Evolutionary conservation across 2,329 filamentous ascomycete genomes (phyloP).

Genomic region (Apiospora saccharicola): DNA sequence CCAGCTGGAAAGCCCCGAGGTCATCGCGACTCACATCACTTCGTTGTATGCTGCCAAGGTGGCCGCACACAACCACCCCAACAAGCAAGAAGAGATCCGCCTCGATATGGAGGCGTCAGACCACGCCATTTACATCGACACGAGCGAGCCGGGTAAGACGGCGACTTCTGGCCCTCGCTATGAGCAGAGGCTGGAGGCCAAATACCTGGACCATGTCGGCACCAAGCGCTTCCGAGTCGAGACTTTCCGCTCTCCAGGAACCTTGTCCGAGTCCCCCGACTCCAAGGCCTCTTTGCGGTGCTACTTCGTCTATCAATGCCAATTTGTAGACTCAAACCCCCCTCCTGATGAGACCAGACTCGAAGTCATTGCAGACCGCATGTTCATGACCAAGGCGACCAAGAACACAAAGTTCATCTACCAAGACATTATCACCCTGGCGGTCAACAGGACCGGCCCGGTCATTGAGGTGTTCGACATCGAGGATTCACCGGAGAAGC

Average conservation of each 20-base stretch:
- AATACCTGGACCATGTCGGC: conserved; percentile 87
- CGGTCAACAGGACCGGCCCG: conserved; percentile 84
- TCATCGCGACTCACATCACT: conserved; percentile 92
- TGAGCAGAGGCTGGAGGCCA: conserved; percentile 91
- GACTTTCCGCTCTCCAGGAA: conserved; percentile 91
- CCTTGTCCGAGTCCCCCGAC: conserved; percentile 70
- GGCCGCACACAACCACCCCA: conserved; percentile 89
- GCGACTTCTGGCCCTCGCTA: conserved; percentile 84
- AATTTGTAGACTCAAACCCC: conserved; percentile 81
- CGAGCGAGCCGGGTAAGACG: conserved; percentile 86
- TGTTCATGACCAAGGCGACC: conserved; percentile 95
- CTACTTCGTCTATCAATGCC: conserved; percentile 98
- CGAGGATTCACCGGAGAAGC: conserved; percentile 88
- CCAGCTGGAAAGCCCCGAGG: conserved; percentile 83
- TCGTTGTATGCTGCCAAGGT: conserved; percentile 97
- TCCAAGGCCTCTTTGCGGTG: conserved; percentile 88
- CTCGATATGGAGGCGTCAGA: conserved; percentile 94
- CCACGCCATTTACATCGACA: conserved; percentile 98
- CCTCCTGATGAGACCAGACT: conserved; percentile 83
- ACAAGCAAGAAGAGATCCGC: conserved; percentile 93
- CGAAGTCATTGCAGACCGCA: conserved; percentile 89
- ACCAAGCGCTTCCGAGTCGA: conserved; percentile 88
- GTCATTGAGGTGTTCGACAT: conserved; percentile 99
- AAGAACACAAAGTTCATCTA: conserved; percentile 96
- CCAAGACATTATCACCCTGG: conserved; percentile 88